Evolutionary conservation across 768 basidiomycete species (phyloP), one percentile per base, ranked within the genome.

Genomic region (Lactarius sp.): DNA sequence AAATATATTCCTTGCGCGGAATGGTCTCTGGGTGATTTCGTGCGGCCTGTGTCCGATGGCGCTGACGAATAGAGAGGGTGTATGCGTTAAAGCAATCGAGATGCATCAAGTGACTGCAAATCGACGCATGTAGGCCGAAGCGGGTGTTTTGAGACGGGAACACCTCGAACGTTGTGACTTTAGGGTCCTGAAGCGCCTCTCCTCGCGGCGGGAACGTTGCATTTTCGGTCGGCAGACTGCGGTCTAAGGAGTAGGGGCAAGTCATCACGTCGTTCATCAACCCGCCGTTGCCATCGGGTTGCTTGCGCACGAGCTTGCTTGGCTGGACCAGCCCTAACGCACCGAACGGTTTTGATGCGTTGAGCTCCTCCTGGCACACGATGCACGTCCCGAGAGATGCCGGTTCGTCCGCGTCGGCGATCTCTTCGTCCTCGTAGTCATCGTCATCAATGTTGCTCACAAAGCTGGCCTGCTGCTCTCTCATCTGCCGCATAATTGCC

Each of bases 31-130:
- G 95, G 71, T 97, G 96, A 67, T 94, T 93, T 44, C 97, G 79
- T 6, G 93, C 93, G 6, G 90, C 85, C 69, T 98, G 96, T 0
- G 88, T 80, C 8, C 90, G 83, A 71, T 96, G 94, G 13, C 95
- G 88, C 65, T 90, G 87, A 51, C 92, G 83, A 58, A 98, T 87
- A 18, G 94, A 95, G 2, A 82, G 73, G 67, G 84, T 94, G 74
- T 98, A 98, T 2, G 88, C 87, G 54, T 88, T 87, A 78, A 98
- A 96, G 75, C 97, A 98, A 47, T 89, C 85, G 65, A 95, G 76
- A 75, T 99, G 97, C 94, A 99, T 98, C 81, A 95, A 85, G 72
- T 98, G 97, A 37, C 88, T 93, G 74, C 96, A 98, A 44, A 93
- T 87, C 0, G 94, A 94, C 10, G 87, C 77, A 71, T 94, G 81